A percentile compares a stretch with the other conserved stretches of the same genome.
phyloP scores from a whole-genome alignment of 768 basidiomycete genomes.

The Leccinum pellstonianum region DNA sequence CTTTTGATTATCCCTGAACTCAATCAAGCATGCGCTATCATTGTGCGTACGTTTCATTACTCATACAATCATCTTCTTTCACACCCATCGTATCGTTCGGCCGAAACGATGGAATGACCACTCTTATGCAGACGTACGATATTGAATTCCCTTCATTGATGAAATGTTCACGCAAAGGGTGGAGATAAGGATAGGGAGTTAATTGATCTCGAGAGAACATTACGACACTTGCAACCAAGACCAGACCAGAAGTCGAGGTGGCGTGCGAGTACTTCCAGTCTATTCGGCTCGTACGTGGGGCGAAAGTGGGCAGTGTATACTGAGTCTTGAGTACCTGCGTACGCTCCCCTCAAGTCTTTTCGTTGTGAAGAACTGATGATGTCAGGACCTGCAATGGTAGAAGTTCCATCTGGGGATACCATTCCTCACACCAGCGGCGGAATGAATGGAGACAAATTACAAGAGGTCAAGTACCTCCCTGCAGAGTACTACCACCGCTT shows the following conservation, averaged over 20 bases:
- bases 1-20: no score
- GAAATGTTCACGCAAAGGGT: not conserved
- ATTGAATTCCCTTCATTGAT: not conserved
- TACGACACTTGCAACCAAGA: not conserved
- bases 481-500: constrained; percentile 52
- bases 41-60: constrained; percentile 12
- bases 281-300: not conserved
- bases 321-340: not conserved
- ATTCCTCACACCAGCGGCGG: not conserved
- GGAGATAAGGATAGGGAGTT: not conserved
- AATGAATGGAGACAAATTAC: not conserved
- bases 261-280: not conserved
- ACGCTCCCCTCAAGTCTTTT: not conserved
- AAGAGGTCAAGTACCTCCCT: constrained; percentile 35
- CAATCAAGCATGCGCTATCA: not conserved
- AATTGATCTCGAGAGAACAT: not conserved
- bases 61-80: not conserved
- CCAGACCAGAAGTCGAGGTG: not conserved
- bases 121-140: not conserved
- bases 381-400: not conserved
- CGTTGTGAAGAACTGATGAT: constrained; percentile 1
- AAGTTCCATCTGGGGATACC: not conserved
- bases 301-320: not conserved
- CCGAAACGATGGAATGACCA: not conserved
- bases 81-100: constrained; percentile 1